A percentile compares a stretch with the other conserved stretches of the same genome.
These are phyloP conservation scores for Cordyceps farinosa DNA, from an alignment of 2,329 filamentous ascomycete species.

Conservation along the genomic window DNA sequence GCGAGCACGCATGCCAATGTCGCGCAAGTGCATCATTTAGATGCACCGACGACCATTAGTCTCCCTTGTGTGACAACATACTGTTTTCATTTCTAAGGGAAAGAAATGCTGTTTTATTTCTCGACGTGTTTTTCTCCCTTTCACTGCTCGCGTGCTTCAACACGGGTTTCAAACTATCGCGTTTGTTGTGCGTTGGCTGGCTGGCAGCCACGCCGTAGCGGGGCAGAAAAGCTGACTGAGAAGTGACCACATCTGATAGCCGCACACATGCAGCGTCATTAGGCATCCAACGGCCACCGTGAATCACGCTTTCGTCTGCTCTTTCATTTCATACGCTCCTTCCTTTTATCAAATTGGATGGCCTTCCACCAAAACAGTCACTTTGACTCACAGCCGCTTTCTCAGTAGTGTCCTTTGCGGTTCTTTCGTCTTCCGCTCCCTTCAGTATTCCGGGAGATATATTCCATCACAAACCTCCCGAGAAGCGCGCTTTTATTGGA, in stretches of 20 bases:
- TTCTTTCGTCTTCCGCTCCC: no score
- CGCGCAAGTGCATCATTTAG: no score
- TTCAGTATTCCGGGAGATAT: no score
- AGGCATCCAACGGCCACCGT: not conserved
- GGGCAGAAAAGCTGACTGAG: slow-evolving; percentile 4
- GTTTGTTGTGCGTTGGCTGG: not conserved
- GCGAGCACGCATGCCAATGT: not conserved
- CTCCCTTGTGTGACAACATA: not conserved
- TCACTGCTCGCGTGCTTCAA: not conserved
- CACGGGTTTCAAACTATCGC: not conserved
- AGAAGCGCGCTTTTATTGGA: not conserved
- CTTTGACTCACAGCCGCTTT: no score
- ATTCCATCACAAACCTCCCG: no score
- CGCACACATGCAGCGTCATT: not conserved
- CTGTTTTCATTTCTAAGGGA: not conserved
- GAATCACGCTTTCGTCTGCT: not conserved
- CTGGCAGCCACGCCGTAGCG: not conserved
- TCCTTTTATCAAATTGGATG: not conserved
- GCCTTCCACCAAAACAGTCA: no score
- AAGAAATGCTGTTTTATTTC: not conserved
- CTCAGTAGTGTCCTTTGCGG: no score
- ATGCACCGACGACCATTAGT: not conserved
- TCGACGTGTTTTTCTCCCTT: not conserved
- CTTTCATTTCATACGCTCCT: not conserved
- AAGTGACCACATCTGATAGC: not conserved